These are phyloP conservation scores for Brassica rapa DNA, from an alignment of 345 rosid genomes.

Conservation along the genomic window DNA sequence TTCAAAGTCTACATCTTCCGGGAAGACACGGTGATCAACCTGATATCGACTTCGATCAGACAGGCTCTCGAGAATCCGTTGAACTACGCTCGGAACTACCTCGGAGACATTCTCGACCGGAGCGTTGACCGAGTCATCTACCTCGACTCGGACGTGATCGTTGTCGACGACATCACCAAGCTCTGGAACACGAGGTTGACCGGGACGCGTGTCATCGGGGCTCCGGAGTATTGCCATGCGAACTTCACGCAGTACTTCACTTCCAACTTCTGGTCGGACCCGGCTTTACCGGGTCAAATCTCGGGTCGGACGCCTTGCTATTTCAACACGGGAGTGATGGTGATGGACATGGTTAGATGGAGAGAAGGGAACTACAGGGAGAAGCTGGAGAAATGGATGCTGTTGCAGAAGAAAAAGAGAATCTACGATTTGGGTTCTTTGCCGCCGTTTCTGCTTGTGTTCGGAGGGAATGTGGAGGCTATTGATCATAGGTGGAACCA, in stretches of 20 bases:
- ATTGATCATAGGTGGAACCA: constrained; percentile 96
- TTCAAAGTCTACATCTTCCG: constrained; percentile 89
- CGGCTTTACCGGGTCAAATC: constrained; percentile 58
- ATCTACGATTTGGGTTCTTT: constrained; percentile 92
- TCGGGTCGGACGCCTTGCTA: constrained; percentile 68
- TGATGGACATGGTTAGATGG: constrained; percentile 88
- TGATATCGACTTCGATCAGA: constrained; percentile 85
- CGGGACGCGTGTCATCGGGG: constrained; percentile 73
- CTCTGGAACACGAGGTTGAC: constrained; percentile 70
- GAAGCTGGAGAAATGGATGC: constrained; percentile 88
- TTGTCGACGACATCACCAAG: constrained; percentile 79
- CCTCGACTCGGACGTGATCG: constrained; percentile 88
- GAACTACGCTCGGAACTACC: constrained; percentile 88
- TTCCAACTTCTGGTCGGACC: constrained; percentile 80
- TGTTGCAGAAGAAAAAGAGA: constrained; percentile 65
- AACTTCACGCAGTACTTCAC: constrained; percentile 92
- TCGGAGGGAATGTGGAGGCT: constrained; percentile 76
- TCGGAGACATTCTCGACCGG: constrained; percentile 75
- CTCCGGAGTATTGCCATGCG: constrained; percentile 96
- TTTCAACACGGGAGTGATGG: constrained; percentile 98
- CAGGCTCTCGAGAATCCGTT: constrained; percentile 89
- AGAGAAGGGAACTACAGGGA: constrained; percentile 71
- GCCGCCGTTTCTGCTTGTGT: constrained; percentile 88
- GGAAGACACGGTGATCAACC: constrained; percentile 79
- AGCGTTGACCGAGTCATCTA: constrained; percentile 91